Evolutionary conservation across 164 flowering plant species (phyloP).

Genomic region (Aristolochia contorta): DNA sequence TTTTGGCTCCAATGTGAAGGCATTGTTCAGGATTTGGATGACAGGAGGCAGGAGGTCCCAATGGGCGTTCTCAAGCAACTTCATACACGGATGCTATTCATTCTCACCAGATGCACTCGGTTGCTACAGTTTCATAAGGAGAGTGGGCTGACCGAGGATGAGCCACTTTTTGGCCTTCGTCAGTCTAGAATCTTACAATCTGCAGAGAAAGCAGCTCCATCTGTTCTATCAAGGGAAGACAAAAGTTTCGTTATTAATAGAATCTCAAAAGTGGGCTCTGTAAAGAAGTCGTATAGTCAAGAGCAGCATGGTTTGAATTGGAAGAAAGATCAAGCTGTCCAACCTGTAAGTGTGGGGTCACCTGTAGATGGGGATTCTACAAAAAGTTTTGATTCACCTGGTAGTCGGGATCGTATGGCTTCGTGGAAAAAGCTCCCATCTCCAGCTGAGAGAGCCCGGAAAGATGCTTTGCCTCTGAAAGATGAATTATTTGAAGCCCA

Average conservation of each 20-base stretch:
- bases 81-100: constrained; percentile 97
- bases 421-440: constrained; percentile 91
- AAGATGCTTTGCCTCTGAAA: constrained; percentile 31
- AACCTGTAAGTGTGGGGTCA: constrained; percentile 16
- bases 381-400: constrained; percentile 43
- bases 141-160: constrained; percentile 87
- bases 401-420: constrained; percentile 55
- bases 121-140: constrained; percentile 97
- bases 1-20: constrained; percentile 99
- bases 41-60: constrained; percentile 91
- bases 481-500: constrained; percentile 32
- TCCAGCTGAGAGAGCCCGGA: constrained; percentile 44
- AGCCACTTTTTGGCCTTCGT: constrained; percentile 50
- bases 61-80: constrained; percentile 90
- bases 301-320: constrained; percentile 65
- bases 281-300: constrained; percentile 50
- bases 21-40: constrained; percentile 97
- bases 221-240: constrained; percentile 29
- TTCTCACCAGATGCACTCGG: constrained; percentile 93
- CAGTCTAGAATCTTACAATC: constrained; percentile 55
- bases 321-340: constrained; percentile 29
- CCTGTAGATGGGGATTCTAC: constrained; percentile 29
- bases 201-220: constrained; percentile 47
- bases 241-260: constrained; percentile 31
- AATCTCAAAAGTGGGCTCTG: constrained; percentile 29